Evolutionary conservation across 2,329 filamentous ascomycete genomes (phyloP), one percentile per base, ranked within the genome.

Genomic region (Alternaria sp.): DNA sequence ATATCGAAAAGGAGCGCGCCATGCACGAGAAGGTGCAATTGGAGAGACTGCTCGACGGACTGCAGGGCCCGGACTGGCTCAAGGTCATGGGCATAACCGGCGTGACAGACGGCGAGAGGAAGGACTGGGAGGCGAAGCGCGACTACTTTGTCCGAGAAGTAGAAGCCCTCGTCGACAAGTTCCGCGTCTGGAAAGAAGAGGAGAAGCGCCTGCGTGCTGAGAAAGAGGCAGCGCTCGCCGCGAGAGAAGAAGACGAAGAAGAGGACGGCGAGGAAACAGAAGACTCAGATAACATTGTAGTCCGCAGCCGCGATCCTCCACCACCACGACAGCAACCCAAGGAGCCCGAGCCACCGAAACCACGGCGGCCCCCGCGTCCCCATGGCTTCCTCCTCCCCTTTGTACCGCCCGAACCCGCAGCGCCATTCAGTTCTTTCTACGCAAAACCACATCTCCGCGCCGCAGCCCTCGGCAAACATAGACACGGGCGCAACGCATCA

Each of bases 1-100:
- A 90, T 70, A 89, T 90, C 60, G 89, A 91, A 73, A 86, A 87
- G 65, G 88, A 90, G 75, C 82, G 87, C 37, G 88, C 88, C 6
- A 88, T 89, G 81, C 88, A 90, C 74, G 88, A 90, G 69, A 89
- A 90, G 69, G 84, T 87, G 50, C 87, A 90, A 69, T 79, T 90
- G n/a, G 88, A 90, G 65, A 83, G 88, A 8, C 81, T 90, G 15
- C 85, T 97, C 7, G 93, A 96, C 58, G 93, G 93, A 18, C 86
- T 99, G 1, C 91, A 93, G 77, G 92, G 95, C 3, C 93, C 92
- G 61, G 96, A 98, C 79, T 99, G 96, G 96, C 84, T 97, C 60
- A 90, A 92, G 65, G 88, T 94, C 5, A 94, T 99, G 89, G 96
- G 95, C 25, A 91, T 98, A 33, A 95, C 89, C 67, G 93, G 87